phyloP scores from a whole-genome alignment of 306 rosid species.

The Medicago lupulina region DNA sequence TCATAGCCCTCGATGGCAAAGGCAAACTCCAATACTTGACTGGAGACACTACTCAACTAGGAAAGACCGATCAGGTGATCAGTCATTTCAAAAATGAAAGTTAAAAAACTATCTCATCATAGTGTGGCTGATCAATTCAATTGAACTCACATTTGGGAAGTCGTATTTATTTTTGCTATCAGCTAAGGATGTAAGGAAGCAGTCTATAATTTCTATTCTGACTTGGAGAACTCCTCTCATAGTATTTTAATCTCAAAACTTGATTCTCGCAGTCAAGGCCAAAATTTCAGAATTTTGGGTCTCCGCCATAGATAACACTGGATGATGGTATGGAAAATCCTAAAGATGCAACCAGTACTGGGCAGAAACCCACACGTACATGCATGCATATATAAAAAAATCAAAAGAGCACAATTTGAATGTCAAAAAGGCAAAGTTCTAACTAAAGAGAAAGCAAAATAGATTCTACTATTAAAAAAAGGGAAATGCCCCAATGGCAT shows the following conservation, averaged over 20 bases:
- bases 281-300: too few relatives aligned
- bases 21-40: not conserved
- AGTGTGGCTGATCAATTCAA: not conserved
- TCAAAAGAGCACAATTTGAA: too few relatives aligned
- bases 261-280: not conserved
- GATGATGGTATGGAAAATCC: too few relatives aligned
- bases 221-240: not conserved
- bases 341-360: too few relatives aligned
- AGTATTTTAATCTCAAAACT: not conserved
- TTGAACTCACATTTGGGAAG: not conserved
- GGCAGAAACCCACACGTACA: too few relatives aligned
- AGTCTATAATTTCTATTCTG: not conserved
- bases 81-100: not conserved
- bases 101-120: not conserved
- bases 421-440: not conserved
- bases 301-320: too few relatives aligned
- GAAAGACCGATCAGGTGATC: not conserved
- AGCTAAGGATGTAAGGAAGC: not conserved
- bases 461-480: not conserved
- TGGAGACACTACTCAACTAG: not conserved
- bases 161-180: not conserved
- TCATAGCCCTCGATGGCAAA: not conserved
- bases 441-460: conserved; percentile 1
- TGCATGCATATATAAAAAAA: too few relatives aligned
- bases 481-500: too few relatives aligned